Percentiles rank a stretch among this genome's conserved stretches.
Conservation (phyloP, 2,329 filamentous ascomycete genomes). For the Hypoxylon sp. region DNA sequence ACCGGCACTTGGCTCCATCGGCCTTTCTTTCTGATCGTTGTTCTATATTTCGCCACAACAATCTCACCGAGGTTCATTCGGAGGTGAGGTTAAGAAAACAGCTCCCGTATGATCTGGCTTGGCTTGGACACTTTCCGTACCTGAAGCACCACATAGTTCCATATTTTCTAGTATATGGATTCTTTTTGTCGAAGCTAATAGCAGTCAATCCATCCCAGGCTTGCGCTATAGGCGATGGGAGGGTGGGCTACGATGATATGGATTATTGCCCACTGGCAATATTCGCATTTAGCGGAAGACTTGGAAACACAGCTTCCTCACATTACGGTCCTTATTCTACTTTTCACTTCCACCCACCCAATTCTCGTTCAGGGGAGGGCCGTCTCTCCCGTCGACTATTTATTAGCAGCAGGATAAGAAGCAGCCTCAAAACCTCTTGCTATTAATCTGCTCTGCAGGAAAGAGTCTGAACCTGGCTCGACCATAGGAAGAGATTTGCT, state of each 20-base stretch:
- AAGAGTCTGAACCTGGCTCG: background rate
- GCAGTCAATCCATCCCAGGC: constrained; percentile 6
- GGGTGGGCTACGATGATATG: constrained; percentile 9
- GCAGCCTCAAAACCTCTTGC: constrained; percentile 3
- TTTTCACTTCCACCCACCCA: constrained; percentile 2
- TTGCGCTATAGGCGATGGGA: constrained; percentile 12
- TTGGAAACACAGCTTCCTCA: background rate
- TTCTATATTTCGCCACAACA: constrained; percentile 11
- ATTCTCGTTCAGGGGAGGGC: background rate
- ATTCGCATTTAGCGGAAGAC: constrained; percentile 11
- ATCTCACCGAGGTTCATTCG: constrained; percentile 13
- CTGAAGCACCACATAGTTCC: constrained; percentile 37
- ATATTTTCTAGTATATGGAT: constrained; percentile 23
- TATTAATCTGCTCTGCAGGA: constrained; percentile 13
- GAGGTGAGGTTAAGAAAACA: constrained; percentile 7
- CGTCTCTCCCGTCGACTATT: background rate
- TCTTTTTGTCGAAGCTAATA: constrained; percentile 15
- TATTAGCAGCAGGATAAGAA: constrained; percentile 4
- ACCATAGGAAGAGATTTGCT: constrained; percentile 9
- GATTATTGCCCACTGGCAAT: constrained; percentile 12
- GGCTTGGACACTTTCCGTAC: constrained; percentile 11
- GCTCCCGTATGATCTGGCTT: constrained; percentile 12
- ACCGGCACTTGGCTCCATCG: constrained; percentile 3
- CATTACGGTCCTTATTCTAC: constrained; percentile 6
- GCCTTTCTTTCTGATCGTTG: constrained; percentile 9